These are phyloP conservation scores for Larix kaempferi DNA, from an alignment of 75 land plant species.

Conservation along the genomic window DNA sequence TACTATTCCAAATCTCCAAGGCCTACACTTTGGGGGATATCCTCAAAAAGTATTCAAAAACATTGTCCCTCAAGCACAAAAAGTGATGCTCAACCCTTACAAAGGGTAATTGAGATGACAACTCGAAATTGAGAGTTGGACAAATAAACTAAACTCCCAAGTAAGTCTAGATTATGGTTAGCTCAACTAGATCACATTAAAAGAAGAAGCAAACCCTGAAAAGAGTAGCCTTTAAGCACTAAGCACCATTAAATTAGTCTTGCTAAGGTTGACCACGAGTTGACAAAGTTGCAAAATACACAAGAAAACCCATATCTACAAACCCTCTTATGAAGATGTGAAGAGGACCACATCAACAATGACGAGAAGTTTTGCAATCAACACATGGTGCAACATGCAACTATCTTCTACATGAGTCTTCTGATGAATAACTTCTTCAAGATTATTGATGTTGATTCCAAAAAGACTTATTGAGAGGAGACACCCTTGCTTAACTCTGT, in stretches of 20 bases:
- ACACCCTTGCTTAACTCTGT: not conserved
- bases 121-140: not conserved
- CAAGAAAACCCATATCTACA: not conserved
- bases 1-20: not conserved
- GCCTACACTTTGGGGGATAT: not conserved
- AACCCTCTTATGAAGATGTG: not conserved
- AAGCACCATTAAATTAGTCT: not conserved
- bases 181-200: not conserved
- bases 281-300: not conserved
- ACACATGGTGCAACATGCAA: not conserved
- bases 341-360: not conserved
- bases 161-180: not conserved
- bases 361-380: not conserved
- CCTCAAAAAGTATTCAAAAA: not conserved
- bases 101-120: not conserved
- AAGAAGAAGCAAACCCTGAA: not conserved
- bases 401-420: no score
- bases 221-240: not conserved
- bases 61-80: not conserved
- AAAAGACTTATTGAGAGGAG: not conserved
- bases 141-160: not conserved
- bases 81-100: not conserved
- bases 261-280: not conserved
- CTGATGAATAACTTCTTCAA: not conserved
- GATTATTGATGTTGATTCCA: not conserved